Percentiles rank a stretch among this genome's conserved stretches.
Evolutionary conservation across 805 yeast genomes (phyloP).

Genomic region (Candida hungchunana): DNA sequence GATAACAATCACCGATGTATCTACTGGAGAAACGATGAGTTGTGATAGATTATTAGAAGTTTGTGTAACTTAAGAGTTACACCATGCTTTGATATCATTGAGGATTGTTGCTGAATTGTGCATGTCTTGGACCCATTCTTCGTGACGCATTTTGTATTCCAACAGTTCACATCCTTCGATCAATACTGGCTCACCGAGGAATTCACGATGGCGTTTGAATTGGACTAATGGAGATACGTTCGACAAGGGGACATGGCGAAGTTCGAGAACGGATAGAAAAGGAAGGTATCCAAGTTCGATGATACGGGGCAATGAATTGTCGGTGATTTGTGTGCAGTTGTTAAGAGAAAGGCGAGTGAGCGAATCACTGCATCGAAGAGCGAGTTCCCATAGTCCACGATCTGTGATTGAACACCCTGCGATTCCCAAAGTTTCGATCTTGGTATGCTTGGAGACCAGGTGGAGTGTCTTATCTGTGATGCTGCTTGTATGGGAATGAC

Average conservation of each 20-base stretch:
- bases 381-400: slow-evolving; percentile 75
- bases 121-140: slow-evolving; percentile 55
- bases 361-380: slow-evolving; percentile 43
- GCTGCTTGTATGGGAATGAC: slow-evolving; percentile 62
- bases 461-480: slow-evolving; percentile 69
- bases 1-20: slow-evolving; percentile 57
- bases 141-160: slow-evolving; percentile 52
- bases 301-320: slow-evolving; percentile 53
- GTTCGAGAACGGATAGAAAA: slow-evolving; percentile 68
- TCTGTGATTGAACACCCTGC: slow-evolving; percentile 88
- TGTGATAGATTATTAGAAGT: slow-evolving; percentile 70
- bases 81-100: slow-evolving; percentile 63
- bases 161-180: slow-evolving; percentile 77
- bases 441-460: slow-evolving; percentile 43
- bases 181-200: slow-evolving; percentile 37
- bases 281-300: slow-evolving; percentile 45
- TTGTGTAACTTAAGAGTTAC: slow-evolving; percentile 52
- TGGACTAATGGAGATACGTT: slow-evolving; percentile 62
- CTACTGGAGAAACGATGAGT: slow-evolving; percentile 63
- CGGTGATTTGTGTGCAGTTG: slow-evolving; percentile 58
- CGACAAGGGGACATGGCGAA: slow-evolving; percentile 54
- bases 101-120: slow-evolving; percentile 53
- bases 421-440: slow-evolving; percentile 67
- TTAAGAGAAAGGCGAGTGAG: slow-evolving; percentile 71
- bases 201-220: slow-evolving; percentile 45